Conservation (phyloP, 2,329 filamentous ascomycete genomes). For the Biscogniauxia marginata region DNA sequence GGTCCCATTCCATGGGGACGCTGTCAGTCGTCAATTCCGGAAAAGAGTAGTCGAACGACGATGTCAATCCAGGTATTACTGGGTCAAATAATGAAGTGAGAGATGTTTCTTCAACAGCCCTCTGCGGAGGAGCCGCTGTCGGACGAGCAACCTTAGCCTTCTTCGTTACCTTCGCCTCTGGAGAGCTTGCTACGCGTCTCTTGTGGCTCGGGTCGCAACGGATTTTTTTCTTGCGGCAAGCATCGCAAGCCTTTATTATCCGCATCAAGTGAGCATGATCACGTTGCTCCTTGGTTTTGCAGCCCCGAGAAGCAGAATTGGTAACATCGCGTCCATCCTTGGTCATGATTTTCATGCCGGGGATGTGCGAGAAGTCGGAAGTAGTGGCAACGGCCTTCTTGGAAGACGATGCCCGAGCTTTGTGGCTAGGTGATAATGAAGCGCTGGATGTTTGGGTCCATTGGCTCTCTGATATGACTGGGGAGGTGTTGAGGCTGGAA, state of each 20-base stretch:
- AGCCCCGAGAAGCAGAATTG: slow-evolving; percentile 59
- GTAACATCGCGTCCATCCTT: slow-evolving; percentile 63
- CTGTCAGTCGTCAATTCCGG: slow-evolving; percentile 17
- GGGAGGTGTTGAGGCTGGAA: slow-evolving; percentile 50
- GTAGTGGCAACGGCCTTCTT: slow-evolving; percentile 28
- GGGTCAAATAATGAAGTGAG: slow-evolving; percentile 17
- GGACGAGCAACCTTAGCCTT: slow-evolving; percentile 30
- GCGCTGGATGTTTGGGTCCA: slow-evolving; percentile 40
- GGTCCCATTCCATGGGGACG: slow-evolving; percentile 40
- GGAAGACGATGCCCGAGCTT: slow-evolving; percentile 26
- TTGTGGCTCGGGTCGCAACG: slow-evolving; percentile 61
- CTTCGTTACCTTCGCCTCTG: slow-evolving; percentile 40
- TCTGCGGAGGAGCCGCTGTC: slow-evolving; percentile 21
- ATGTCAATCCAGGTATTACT: slow-evolving; percentile 11
- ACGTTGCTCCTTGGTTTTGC: slow-evolving; percentile 66
- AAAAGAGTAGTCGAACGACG: slow-evolving; percentile 21
- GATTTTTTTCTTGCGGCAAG: slow-evolving; percentile 62
- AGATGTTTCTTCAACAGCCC: slow-evolving; percentile 8
- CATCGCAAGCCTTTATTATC: slow-evolving; percentile 65
- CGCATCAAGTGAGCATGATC: slow-evolving; percentile 67
- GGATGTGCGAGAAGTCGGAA: slow-evolving; percentile 51
- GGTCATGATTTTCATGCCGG: slow-evolving; percentile 67
- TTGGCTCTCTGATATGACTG: slow-evolving; percentile 46
- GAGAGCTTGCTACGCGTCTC: slow-evolving; percentile 41
- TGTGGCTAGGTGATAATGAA: slow-evolving; percentile 32